Evolutionary conservation across 176 grass and related monocot species (phyloP).

Genomic region (Zoysia japonica): DNA sequence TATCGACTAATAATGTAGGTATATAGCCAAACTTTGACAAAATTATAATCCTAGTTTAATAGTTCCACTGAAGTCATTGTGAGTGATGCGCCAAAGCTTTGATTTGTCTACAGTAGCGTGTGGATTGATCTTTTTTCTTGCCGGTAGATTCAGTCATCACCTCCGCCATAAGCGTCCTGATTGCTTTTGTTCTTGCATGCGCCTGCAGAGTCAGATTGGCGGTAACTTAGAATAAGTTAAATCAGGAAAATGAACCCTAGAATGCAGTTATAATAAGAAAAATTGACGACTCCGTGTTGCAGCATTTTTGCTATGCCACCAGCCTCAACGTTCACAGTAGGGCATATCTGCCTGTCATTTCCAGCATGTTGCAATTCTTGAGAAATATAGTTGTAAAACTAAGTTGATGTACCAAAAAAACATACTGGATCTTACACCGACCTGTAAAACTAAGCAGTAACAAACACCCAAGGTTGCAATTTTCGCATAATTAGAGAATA

Average conservation of each 20-base stretch:
- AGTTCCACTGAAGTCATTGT: not conserved
- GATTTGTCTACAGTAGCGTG: conserved; percentile 7
- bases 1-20: not conserved
- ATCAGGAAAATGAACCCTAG: conserved; percentile 1
- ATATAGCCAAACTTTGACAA: conserved; percentile 23
- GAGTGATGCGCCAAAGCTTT: conserved; percentile 13
- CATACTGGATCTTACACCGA: not conserved
- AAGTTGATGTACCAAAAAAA: conserved; percentile 13
- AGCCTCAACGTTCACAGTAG: not conserved
- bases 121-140: conserved; percentile 16
- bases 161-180: conserved; percentile 55
- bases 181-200: conserved; percentile 63
- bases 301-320: not conserved
- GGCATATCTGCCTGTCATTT: not conserved
- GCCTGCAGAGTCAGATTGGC: conserved; percentile 44
- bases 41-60: conserved; percentile 18
- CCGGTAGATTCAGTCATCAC: conserved; percentile 35
- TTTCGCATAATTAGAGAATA: conserved; percentile 3
- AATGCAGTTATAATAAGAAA: conserved; percentile 6
- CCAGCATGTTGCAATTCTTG: not conserved
- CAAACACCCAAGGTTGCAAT: not conserved
- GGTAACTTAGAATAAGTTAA: not conserved
- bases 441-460: conserved; percentile 24
- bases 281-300: not conserved
- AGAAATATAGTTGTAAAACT: not conserved